Conservation (phyloP, 768 basidiomycete species). For the Xerocomellus chrysenteron region DNA sequence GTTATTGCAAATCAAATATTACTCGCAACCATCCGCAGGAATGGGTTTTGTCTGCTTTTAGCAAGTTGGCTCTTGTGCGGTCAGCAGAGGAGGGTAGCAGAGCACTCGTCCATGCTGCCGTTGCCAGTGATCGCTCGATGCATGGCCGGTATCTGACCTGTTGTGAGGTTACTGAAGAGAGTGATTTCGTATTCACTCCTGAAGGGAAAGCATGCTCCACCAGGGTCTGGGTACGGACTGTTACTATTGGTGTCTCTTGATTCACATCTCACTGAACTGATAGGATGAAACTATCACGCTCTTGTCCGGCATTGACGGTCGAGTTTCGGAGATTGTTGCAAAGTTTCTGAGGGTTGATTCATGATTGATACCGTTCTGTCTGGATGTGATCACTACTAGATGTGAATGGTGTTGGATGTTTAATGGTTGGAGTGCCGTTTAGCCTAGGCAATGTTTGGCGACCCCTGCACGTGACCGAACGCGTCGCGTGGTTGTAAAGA, state of each 20-base stretch:
- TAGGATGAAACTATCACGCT: conserved; percentile 25
- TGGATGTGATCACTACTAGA: not conserved
- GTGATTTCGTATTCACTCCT: conserved; percentile 29
- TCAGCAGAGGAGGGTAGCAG: conserved; percentile 36
- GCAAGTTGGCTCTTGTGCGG: conserved; percentile 19
- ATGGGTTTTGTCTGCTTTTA: conserved; percentile 2
- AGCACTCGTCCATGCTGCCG: conserved; percentile 34
- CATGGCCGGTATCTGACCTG: conserved; percentile 33
- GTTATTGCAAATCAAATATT: conserved; percentile 34
- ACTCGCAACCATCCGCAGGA: conserved; percentile 8
- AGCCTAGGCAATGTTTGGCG: too few relatives aligned
- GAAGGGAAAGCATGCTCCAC: conserved; percentile 29
- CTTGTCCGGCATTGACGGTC: conserved; percentile 19
- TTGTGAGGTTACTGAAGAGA: conserved; percentile 28
- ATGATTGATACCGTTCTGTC: not conserved
- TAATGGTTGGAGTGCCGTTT: too few relatives aligned
- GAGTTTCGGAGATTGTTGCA: conserved; percentile 22
- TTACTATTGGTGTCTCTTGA: not conserved
- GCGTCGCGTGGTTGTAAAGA: conserved; percentile 29
- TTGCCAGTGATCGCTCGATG: conserved; percentile 24
- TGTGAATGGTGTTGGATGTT: too few relatives aligned
- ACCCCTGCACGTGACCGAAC: conserved; percentile 26
- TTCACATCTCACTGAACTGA: not conserved
- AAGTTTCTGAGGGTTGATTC: conserved; percentile 2
- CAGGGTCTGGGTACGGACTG: conserved; percentile 34